Percentiles rank a stretch among this genome's conserved stretches.
phyloP scores from a whole-genome alignment of 345 rosid genomes.

The Eucalyptus sp. region DNA sequence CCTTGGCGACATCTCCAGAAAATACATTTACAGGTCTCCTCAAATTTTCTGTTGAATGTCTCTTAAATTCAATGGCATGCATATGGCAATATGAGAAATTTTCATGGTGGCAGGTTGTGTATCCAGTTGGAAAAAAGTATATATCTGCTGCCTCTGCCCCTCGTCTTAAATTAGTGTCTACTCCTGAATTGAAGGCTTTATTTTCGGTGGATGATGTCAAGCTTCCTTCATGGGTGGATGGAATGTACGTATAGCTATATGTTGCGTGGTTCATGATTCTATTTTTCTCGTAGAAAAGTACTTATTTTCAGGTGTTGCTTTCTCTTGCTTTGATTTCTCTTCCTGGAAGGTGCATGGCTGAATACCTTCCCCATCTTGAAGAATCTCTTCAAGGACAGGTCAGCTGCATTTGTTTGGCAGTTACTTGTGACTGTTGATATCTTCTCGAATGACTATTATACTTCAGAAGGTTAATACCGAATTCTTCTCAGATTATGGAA shows the following conservation, averaged over 20 bases:
- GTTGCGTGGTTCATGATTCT: background rate
- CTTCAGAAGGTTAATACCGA: background rate
- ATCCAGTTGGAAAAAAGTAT: conserved; percentile 72
- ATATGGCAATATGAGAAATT: background rate
- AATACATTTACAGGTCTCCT: conserved; percentile 75
- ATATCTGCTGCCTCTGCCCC: conserved; percentile 64
- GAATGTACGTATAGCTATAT: conserved; percentile 44
- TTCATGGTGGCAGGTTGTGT: conserved; percentile 49
- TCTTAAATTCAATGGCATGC: background rate
- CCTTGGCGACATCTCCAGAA: conserved; percentile 90
- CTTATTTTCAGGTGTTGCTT: background rate
- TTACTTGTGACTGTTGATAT: background rate
- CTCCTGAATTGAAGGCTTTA: conserved; percentile 55
- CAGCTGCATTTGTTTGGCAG: background rate
- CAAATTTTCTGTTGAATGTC: background rate
- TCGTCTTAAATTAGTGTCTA: conserved; percentile 64
- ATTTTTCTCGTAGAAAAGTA: background rate
- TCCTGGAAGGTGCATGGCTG: conserved; percentile 87
- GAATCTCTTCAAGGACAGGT: conserved; percentile 81
- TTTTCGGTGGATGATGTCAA: conserved; percentile 82
- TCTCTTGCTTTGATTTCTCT: background rate
- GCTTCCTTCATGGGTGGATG: conserved; percentile 88
- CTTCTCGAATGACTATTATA: background rate
- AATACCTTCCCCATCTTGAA: conserved; percentile 95
- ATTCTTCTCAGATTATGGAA: conserved; percentile 43